Conservation (phyloP, 192 early-diverging fungal genomes). For the Cetraspora pellucida region DNA sequence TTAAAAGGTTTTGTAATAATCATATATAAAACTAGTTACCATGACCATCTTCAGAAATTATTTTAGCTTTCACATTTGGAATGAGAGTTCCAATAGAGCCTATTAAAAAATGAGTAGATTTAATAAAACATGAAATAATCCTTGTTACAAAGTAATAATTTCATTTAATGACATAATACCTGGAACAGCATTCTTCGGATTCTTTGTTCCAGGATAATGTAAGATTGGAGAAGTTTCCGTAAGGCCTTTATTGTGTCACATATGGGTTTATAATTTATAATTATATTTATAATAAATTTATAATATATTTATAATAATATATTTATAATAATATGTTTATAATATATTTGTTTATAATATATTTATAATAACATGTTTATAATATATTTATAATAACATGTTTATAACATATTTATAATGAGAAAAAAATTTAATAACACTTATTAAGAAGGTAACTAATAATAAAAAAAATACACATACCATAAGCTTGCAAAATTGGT, state of each 20-base stretch:
- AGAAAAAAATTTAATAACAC: not conserved
- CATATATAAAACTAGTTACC: constrained; percentile 26
- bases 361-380: too few relatives aligned
- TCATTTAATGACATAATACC: too few relatives aligned
- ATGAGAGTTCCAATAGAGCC: constrained; percentile 74
- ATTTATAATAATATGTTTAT: too few relatives aligned
- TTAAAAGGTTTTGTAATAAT: too few relatives aligned
- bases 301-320: too few relatives aligned
- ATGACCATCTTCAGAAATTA: constrained; percentile 74
- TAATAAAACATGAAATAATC: not conserved
- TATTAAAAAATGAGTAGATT: constrained; percentile 30
- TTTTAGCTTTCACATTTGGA: constrained; percentile 70
- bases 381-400: too few relatives aligned
- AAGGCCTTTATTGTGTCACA: not conserved
- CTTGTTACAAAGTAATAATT: not conserved
- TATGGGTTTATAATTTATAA: too few relatives aligned
- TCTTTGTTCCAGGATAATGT: constrained; percentile 41
- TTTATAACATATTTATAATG: too few relatives aligned
- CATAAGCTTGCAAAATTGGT: constrained; percentile 66
- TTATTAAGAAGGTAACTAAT: not conserved
- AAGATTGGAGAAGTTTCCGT: constrained; percentile 69
- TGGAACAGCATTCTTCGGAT: constrained; percentile 37
- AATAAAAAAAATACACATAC: constrained; percentile 48
- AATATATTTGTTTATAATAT: too few relatives aligned
- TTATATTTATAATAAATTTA: too few relatives aligned